Evolutionary conservation across 2,329 filamentous ascomycete species (phyloP), one percentile per base, ranked within the genome.

Genomic region (Arachnomyces sp.): DNA sequence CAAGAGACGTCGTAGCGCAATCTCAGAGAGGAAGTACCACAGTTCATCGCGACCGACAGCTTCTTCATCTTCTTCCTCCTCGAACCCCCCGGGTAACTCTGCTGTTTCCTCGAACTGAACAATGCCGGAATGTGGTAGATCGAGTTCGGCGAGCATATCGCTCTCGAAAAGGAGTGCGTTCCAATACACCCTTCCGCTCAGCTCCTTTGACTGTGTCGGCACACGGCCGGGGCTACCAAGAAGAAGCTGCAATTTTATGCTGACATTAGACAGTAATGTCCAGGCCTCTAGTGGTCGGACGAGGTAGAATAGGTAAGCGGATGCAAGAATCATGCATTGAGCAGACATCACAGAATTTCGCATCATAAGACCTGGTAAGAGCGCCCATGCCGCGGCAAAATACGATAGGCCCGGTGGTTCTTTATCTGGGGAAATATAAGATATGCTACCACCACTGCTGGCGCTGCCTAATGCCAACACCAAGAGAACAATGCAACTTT

Each of bases 21-120:
- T 89, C 54, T 90, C 85, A 29, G 86, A 85, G 21, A 90, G 67
- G 52, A 90, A 90, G 55, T 92, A 92, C 84, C 86, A 90, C 11
- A 90, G 68, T 44, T 90, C 84, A 52, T 90, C 86, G 36, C 78
- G 75, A 9, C 82, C 84, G 6, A 79, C 76, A 5, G 75, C 68
- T 47, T 77, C 74, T 47, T 81, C 77, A 40, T 81, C 78, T n/a
- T 80, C 79, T 44, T 75, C 65, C 42, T 73, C 72, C 52, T 85
- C 82, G 48, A 90, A 92, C 0, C 82, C 82, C 3, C 83, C 81
- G 1, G 86, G 86, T 1, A 92, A 68, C 7, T 84, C 83, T 43
- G 90, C 84, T 14, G 79, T 78, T 53, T 90, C 85, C 59, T 90
- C 86, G 40, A 86, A 86, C 49, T 86, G 81, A 15, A 87, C 83